A percentile compares a stretch with the other conserved stretches of the same genome.
phyloP scores from a whole-genome alignment of 176 grass and related monocot genomes.

The Eremochloa ophiuroides region DNA sequence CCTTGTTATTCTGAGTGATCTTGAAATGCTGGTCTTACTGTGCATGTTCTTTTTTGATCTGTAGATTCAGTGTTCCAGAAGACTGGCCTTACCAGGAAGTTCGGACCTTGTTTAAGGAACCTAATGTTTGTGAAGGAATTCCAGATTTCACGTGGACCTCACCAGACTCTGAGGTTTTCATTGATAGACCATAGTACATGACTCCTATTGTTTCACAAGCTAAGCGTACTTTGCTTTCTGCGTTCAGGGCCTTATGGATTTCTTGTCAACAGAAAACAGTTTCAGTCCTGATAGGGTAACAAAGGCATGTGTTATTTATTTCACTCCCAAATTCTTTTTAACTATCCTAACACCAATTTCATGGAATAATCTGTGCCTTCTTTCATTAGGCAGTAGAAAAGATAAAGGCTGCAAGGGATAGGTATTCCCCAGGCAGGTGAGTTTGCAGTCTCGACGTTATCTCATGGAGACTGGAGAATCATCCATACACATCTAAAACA shows the following conservation, averaged over 20 bases:
- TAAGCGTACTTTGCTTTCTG: constrained; percentile 13
- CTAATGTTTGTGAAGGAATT: constrained; percentile 55
- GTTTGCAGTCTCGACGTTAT: constrained; percentile 13
- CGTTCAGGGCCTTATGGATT: constrained; percentile 62
- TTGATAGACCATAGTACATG: not conserved
- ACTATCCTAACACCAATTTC: constrained; percentile 12
- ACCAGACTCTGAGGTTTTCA: constrained; percentile 64
- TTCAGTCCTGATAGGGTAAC: constrained; percentile 75
- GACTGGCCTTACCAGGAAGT: constrained; percentile 95
- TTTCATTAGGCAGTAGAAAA: constrained; percentile 74
- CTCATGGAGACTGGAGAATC: constrained; percentile 10
- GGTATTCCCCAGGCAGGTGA: constrained; percentile 56
- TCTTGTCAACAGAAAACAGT: constrained; percentile 77
- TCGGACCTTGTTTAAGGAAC: constrained; percentile 75
- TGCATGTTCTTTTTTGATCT: not conserved
- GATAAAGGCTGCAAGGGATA: constrained; percentile 71
- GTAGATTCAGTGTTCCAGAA: constrained; percentile 80
- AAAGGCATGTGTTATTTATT: constrained; percentile 49
- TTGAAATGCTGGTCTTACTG: not conserved
- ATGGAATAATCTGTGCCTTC: constrained; percentile 22
- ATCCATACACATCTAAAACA: not conserved
- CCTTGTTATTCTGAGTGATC: constrained; percentile 2
- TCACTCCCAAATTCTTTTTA: constrained; percentile 6
- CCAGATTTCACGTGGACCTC: constrained; percentile 68
- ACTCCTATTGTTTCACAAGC: constrained; percentile 17